Evolutionary conservation across 2,329 filamentous ascomycete species (phyloP).

Genomic region (Fusarium austroafricanum): DNA sequence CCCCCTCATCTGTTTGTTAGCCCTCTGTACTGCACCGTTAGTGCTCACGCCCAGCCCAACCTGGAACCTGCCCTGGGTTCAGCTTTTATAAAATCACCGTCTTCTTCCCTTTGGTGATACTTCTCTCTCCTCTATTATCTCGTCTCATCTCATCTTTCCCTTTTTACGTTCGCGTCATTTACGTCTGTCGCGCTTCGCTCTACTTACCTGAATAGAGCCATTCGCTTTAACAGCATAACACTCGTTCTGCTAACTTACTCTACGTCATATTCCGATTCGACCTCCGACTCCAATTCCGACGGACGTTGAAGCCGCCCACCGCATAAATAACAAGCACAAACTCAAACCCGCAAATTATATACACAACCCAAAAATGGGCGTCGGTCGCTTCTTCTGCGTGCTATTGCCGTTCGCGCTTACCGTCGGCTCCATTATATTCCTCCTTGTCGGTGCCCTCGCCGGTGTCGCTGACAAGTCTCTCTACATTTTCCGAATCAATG

Average conservation of each 20-base stretch:
- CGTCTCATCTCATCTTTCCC: slow-evolving; percentile 16
- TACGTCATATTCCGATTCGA: slow-evolving; percentile 42
- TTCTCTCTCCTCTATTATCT: slow-evolving; percentile 6
- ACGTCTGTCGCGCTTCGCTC: slow-evolving; percentile 3
- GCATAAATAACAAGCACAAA: slow-evolving; percentile 15
- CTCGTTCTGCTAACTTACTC: slow-evolving; percentile 31
- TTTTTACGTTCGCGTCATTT: slow-evolving; percentile 23
- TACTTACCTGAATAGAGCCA: slow-evolving; percentile 25
- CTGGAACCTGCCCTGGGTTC: slow-evolving; percentile 4
- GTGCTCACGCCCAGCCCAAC: slow-evolving; percentile 26
- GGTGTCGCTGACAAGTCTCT: slow-evolving; percentile 68
- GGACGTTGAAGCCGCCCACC: slow-evolving; percentile 12
- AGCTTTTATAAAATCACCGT: slow-evolving; percentile 42
- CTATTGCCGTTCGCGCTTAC: slow-evolving; percentile 86
- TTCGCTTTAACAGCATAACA: slow-evolving; percentile 26
- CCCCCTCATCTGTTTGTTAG: slow-evolving; percentile 20
- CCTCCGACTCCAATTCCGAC: slow-evolving; percentile 12
- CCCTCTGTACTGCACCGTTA: slow-evolving; percentile 5
- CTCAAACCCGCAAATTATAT: background rate
- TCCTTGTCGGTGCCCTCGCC: slow-evolving; percentile 67
- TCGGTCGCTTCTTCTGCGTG: slow-evolving; percentile 87
- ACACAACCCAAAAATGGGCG: slow-evolving; percentile 59
- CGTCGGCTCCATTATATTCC: slow-evolving; percentile 78
- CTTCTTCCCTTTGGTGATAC: slow-evolving; percentile 20
- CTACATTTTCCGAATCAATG: slow-evolving; percentile 71